phyloP scores from a whole-genome alignment of 768 basidiomycete species.

The Cubamyces lactineus region DNA sequence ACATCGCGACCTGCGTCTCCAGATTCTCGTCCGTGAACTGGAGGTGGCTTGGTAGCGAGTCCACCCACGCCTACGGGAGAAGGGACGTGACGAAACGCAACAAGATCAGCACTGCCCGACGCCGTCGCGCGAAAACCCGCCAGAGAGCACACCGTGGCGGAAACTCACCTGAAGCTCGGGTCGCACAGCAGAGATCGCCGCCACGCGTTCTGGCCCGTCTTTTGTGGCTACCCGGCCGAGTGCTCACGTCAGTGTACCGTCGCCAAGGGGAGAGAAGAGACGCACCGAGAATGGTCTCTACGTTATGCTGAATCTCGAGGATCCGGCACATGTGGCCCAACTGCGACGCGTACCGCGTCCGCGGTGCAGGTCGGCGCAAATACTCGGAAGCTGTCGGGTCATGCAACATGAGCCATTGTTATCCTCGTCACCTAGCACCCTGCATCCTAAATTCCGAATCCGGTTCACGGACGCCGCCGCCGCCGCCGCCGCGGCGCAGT shows the following conservation, averaged over 20 bases:
- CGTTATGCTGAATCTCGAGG: slow-evolving; percentile 61
- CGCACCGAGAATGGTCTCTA: slow-evolving; percentile 60
- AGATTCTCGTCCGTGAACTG: slow-evolving; percentile 72
- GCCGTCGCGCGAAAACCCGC: too few relatives aligned
- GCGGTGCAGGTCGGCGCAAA: slow-evolving; percentile 63
- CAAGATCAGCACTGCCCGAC: too few relatives aligned
- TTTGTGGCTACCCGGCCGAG: slow-evolving; percentile 19
- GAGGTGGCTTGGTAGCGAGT: slow-evolving; percentile 70
- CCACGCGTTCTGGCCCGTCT: slow-evolving; percentile 21
- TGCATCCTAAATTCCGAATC: too few relatives aligned
- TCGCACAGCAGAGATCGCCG: slow-evolving; percentile 22
- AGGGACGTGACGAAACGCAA: background rate
- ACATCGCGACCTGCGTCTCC: slow-evolving; percentile 70
- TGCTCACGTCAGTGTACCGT: background rate
- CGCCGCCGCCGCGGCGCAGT: too few relatives aligned
- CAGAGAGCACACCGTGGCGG: background rate
- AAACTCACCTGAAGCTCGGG: slow-evolving; percentile 19
- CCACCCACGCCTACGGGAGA: slow-evolving; percentile 58
- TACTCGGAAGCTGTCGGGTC: slow-evolving; percentile 53
- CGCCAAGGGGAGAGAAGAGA: background rate
- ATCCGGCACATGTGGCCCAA: slow-evolving; percentile 77
- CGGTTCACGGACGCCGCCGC: too few relatives aligned
- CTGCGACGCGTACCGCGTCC: slow-evolving; percentile 67
- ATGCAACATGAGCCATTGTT: background rate
- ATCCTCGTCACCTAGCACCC: too few relatives aligned